Conservation (phyloP, 768 basidiomycete genomes). For the Boletus pseudopeckii region DNA sequence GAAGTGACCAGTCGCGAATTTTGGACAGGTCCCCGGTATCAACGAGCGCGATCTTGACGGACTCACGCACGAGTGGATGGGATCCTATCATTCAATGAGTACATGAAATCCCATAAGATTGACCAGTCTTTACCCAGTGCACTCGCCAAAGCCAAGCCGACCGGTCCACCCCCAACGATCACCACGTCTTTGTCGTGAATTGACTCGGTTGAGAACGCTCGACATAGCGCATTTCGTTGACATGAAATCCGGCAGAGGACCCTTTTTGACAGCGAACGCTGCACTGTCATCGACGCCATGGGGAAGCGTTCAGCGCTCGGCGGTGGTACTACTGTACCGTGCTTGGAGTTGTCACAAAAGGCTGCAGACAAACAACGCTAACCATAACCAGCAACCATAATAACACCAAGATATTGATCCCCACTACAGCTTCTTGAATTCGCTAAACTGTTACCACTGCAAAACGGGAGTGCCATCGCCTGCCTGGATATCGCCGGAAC, state of each 20-base stretch:
- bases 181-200: conserved; percentile 75
- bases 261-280: conserved; percentile 5
- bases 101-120: neutral
- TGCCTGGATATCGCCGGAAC: neutral
- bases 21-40: conserved; percentile 78
- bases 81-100: conserved; percentile 42
- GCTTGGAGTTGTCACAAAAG: no score
- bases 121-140: conserved; percentile 62
- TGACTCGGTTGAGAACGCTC: conserved; percentile 18
- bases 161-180: conserved; percentile 93
- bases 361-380: neutral
- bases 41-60: conserved; percentile 65
- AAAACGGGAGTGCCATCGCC: neutral
- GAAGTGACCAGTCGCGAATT: conserved; percentile 62
- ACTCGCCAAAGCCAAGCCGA: conserved; percentile 83
- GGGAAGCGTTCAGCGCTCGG: neutral
- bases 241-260: conserved; percentile 1
- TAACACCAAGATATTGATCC: no score
- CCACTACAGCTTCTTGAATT: neutral
- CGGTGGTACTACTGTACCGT: no score
- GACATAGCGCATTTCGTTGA: conserved; percentile 2
- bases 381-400: neutral
- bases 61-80: conserved; percentile 45
- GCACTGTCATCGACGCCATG: conserved; percentile 8
- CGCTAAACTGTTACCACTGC: no score